phyloP scores from a whole-genome alignment of 2,329 filamentous ascomycete species.

The Tolypocladium amazonense region DNA sequence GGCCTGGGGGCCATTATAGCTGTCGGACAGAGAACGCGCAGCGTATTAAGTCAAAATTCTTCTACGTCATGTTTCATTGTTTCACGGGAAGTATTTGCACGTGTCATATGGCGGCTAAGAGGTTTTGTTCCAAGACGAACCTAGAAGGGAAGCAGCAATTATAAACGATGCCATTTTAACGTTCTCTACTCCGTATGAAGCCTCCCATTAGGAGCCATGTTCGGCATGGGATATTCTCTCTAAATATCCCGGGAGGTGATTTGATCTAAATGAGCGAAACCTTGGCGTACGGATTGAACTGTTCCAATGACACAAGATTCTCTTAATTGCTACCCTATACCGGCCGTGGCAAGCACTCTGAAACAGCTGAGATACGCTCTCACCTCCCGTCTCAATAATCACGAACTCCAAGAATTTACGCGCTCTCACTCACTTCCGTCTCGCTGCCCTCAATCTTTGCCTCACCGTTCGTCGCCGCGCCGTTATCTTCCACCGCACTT shows the following conservation, averaged over 20 bases:
- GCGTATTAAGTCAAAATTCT: background rate
- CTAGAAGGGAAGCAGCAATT: too few species aligned
- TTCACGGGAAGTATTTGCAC: background rate
- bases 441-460: background rate
- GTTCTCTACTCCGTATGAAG: too few species aligned
- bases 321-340: background rate
- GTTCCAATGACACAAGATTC: background rate
- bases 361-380: background rate
- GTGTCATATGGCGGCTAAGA: too few species aligned
- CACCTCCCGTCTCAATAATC: background rate
- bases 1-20: too few species aligned
- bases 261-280: too few species aligned
- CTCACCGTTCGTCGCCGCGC: background rate
- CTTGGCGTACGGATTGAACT: too few species aligned
- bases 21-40: background rate
- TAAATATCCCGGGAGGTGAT: too few species aligned
- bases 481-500: conserved; percentile 1
- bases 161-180: too few species aligned
- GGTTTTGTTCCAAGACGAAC: too few species aligned
- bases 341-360: background rate
- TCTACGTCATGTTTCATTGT: background rate
- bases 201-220: too few species aligned
- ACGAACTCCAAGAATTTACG: background rate
- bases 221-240: too few species aligned
- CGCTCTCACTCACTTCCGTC: background rate